Evolutionary conservation across 164 flowering plant genomes (phyloP), one percentile per base, ranked within the genome.

Genomic region (Berberis thunbergii): DNA sequence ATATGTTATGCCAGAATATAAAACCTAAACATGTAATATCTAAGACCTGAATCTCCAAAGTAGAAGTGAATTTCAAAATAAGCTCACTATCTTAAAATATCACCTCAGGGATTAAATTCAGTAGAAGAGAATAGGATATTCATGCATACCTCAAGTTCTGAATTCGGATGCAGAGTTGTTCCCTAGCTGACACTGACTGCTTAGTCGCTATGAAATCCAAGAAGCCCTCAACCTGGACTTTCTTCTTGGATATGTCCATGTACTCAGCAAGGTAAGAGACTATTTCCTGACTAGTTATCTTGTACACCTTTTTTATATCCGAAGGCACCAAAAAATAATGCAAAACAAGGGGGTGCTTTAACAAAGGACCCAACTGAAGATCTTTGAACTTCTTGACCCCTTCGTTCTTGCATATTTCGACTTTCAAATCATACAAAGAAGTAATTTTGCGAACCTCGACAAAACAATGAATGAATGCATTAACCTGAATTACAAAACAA

Each of bases 401-500:
- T 75, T 87, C 95, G 49, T 76, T 83, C 73, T 84, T 72, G 80
- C 98, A 94, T 39, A 94, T 80, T 42, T 80, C 91, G 63, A 67
- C 70, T 73, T 87, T 81, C 83, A 94, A 77, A 58, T 94, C 97
- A 72, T 81, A 70, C 75, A 94, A 61, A 3, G 97, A 69, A 50
- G 89, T 81, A 54, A 94, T 83, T 64, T 76, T 81, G 61, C 80
- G 78, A 41, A 75, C 89, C 38, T 74, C 91, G 63, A 87, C 87
- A 73, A 86, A 90, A 74, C 97, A 94, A 67, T 88, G 88, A 66
- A 94, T 86, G 74, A 82, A 87, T 26, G 88, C 79, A 78, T 83
- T 87, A 59, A 90, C 74, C 97, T 94, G 66, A 41, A 68, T n/a
- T 59, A 52, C 53, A 49, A 66, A 57, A 64, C 3, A 63, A 7